phyloP scores from a whole-genome alignment of 1,284 basidiomycete species.

The Ganoderma leucocontextum region DNA sequence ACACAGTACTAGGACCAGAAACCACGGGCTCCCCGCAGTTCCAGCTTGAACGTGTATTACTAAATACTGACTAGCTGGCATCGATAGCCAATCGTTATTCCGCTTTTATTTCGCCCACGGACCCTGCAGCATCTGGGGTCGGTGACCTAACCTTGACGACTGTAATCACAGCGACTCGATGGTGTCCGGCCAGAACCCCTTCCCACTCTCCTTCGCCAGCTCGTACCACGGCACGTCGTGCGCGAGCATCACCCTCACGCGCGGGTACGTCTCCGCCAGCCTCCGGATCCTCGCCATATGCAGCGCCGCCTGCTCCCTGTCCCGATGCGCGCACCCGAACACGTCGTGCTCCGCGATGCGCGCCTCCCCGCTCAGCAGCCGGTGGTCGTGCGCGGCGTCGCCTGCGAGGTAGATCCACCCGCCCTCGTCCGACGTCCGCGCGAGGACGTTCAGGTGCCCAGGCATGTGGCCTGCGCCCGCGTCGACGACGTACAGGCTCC shows the following conservation, averaged over 20 bases:
- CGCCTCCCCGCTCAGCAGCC: slow-evolving; percentile 56
- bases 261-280: slow-evolving; percentile 45
- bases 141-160: neutral
- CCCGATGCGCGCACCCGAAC: slow-evolving; percentile 51
- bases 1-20: neutral
- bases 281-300: slow-evolving; percentile 51
- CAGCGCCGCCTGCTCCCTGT: slow-evolving; percentile 51
- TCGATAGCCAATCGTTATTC: neutral
- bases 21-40: neutral
- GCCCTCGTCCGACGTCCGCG: slow-evolving; percentile 61
- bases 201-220: slow-evolving; percentile 48
- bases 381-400: slow-evolving; percentile 63
- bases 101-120: neutral
- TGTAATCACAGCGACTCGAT: slow-evolving; percentile 20
- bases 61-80: neutral
- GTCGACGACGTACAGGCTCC: slow-evolving; percentile 62
- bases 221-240: slow-evolving; percentile 63
- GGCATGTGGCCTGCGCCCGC: slow-evolving; percentile 58
- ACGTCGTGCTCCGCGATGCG: slow-evolving; percentile 45
- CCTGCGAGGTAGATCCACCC: slow-evolving; percentile 64
- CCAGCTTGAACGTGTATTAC: neutral
- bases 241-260: slow-evolving; percentile 57
- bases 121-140: neutral
- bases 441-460: slow-evolving; percentile 63
- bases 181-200: slow-evolving; percentile 52